A percentile compares a stretch with the other conserved stretches of the same genome.
These are phyloP conservation scores for Didymella keratinophila DNA, from an alignment of 2,329 filamentous ascomycete genomes.

Conservation along the genomic window DNA sequence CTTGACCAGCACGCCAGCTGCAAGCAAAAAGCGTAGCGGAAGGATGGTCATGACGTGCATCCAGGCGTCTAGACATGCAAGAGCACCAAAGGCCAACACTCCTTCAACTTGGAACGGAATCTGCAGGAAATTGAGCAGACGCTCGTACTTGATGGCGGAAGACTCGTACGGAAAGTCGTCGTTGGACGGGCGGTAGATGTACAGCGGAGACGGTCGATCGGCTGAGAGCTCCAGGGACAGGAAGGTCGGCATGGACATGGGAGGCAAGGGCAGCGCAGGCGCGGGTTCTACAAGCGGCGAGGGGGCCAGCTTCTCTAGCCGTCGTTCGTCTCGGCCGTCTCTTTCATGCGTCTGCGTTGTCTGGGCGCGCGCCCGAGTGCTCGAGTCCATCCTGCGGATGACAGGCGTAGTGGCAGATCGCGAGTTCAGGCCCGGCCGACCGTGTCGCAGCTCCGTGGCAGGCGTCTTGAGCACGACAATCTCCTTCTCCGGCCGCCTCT, in stretches of 20 bases:
- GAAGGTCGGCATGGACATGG: constrained; percentile 69
- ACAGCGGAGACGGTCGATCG: constrained; percentile 66
- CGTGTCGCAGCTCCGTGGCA: constrained; percentile 32
- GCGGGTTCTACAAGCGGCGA: constrained; percentile 55
- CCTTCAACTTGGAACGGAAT: constrained; percentile 84
- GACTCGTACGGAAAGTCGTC: constrained; percentile 85
- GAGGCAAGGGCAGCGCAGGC: constrained; percentile 65
- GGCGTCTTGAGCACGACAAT: constrained; percentile 43
- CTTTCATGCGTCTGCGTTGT: constrained; percentile 42
- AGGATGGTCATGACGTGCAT: constrained; percentile 96
- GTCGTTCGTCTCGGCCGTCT: constrained; percentile 9
- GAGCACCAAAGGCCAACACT: constrained; percentile 83
- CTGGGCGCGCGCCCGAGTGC: constrained; percentile 41
- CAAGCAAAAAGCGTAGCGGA: constrained; percentile 85
- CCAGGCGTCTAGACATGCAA: constrained; percentile 95
- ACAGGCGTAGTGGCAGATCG: constrained; percentile 51
- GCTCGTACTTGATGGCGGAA: constrained; percentile 88
- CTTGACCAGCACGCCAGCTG: constrained; percentile 74
- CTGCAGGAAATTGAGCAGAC: constrained; percentile 85
- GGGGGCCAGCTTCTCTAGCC: constrained; percentile 34
- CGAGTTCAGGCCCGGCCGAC: constrained; percentile 42
- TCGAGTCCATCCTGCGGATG: constrained; percentile 45
- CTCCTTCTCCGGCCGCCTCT: constrained; percentile 37
- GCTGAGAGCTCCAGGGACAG: constrained; percentile 71
- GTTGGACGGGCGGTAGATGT: constrained; percentile 66